Evolutionary conservation across 805 yeast genomes (phyloP), one percentile per base, ranked within the genome.

Genomic region (Zygosaccharomyces rouxii): DNA sequence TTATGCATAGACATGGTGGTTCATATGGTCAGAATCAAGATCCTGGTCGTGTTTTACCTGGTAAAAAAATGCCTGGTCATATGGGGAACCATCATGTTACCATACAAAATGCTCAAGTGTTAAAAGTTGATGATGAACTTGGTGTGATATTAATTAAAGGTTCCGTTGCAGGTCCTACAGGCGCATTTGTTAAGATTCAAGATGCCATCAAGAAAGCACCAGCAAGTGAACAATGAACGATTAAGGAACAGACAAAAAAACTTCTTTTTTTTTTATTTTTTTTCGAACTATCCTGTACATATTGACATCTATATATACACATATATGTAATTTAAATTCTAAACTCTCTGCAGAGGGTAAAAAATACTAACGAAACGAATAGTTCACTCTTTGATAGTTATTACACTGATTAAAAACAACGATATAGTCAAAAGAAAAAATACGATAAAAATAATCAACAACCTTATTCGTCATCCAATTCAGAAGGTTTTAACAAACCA

Each of bases 51-150:
- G 88, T 89, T 46, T 74, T 89, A 53, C 98, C 97, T 13, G 98
- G 97, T 21, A 90, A 88, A 73, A 92, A 89, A 71, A 92, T 94
- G 99, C 95, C 98, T 31, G 99, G 99, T 55, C 86, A 87, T 68
- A 84, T 90, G 94, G 99, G 99, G 56, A 83, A 80, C 53, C 75
- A 78, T 47, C 75, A 73, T 57, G 78, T 79, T 52, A 92, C 98
- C 3, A 78, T 81, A 22, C 86, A 82, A 66, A 90, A 89, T 66
- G 75, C 82, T 22, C 76, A 83, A 63, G 83, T 94, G 19, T 72
- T 94, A 62, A 86, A 85, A 63, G 84, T 84, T 9, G 90, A 87
- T 65, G 89, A 84, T 40, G 89, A 78, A 45, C 80, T 83, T 48
- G 96, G 96, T 9, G 82, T 88, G 48, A 72, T 94, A 44, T 72